Evolutionary conservation across 73 alveolate genomes (phyloP).

Genomic region (Stentor roeselii): DNA sequence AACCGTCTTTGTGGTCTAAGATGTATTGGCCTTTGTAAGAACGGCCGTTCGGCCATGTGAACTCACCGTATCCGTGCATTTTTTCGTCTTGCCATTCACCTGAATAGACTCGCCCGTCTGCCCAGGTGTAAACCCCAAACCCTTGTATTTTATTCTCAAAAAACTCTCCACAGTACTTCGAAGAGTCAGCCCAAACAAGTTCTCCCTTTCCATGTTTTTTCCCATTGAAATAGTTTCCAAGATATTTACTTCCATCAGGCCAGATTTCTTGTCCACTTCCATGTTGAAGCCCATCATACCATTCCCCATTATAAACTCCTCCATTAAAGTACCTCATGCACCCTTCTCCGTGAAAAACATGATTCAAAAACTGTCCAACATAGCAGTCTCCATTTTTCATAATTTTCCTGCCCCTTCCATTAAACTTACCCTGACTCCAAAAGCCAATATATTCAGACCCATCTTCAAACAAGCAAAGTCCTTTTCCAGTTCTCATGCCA

Average conservation of each 20-base stretch:
- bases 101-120: conserved; percentile 50
- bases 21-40: conserved; percentile 45
- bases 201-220: conserved; percentile 65
- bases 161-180: conserved; percentile 32
- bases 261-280: conserved; percentile 62
- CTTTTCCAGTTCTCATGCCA: no score
- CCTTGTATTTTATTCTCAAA: conserved; percentile 49
- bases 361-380: conserved; percentile 42
- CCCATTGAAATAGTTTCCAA: conserved; percentile 57
- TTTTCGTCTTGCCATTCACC: conserved; percentile 40
- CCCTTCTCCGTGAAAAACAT: conserved; percentile 48
- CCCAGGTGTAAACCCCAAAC: conserved; percentile 53
- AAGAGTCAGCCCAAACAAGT: conserved; percentile 53
- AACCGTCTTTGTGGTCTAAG: conserved; percentile 53
- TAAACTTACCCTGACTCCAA: no score
- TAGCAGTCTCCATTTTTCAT: conserved; percentile 49
- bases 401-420: no score
- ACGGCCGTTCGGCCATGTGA: conserved; percentile 56
- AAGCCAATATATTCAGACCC: no score
- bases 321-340: conserved; percentile 54
- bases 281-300: conserved; percentile 58
- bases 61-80: conserved; percentile 53
- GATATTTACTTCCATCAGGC: conserved; percentile 61
- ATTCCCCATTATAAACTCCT: conserved; percentile 61
- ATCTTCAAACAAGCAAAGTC: no score